Conservation (phyloP, 2,329 filamentous ascomycete species). For the Talaromyces sp. region DNA sequence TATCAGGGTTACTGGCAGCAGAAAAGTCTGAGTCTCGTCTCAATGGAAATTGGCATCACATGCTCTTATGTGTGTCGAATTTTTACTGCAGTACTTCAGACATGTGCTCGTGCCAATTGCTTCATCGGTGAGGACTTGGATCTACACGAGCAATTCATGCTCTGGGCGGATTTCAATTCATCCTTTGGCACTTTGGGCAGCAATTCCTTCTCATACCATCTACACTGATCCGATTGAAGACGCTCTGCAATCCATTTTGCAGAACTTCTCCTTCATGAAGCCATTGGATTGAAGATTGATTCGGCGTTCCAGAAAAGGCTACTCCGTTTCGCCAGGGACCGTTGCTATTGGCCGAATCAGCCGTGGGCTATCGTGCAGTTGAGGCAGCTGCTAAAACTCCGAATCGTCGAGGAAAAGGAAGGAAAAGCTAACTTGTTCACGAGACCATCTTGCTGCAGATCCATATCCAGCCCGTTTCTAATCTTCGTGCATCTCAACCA, state of each 20-base stretch:
- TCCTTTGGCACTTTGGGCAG: not conserved
- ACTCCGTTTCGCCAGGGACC: not conserved
- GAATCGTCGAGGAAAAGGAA: not conserved
- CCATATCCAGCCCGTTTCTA: not conserved
- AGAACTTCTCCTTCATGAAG: no score
- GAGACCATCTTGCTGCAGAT: not conserved
- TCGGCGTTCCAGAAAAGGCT: conserved; percentile 8
- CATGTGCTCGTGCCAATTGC: conserved; percentile 1
- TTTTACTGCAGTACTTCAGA: not conserved
- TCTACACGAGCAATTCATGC: not conserved
- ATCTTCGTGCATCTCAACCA: not conserved
- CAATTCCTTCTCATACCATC: not conserved
- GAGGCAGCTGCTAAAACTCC: conserved; percentile 11
- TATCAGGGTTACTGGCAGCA: not conserved
- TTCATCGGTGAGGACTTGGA: not conserved
- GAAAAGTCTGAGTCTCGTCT: not conserved
- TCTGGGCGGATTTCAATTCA: not conserved
- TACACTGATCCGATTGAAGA: not conserved
- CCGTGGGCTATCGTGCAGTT: conserved; percentile 11
- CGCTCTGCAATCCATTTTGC: no score
- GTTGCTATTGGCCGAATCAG: not conserved
- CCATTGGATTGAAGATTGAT: not conserved
- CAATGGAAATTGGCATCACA: not conserved
- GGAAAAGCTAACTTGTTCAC: conserved; percentile 2
- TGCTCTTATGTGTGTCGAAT: not conserved